Conservation (phyloP, 352 stramenopile genomes). For the Globisporangium polare region DNA sequence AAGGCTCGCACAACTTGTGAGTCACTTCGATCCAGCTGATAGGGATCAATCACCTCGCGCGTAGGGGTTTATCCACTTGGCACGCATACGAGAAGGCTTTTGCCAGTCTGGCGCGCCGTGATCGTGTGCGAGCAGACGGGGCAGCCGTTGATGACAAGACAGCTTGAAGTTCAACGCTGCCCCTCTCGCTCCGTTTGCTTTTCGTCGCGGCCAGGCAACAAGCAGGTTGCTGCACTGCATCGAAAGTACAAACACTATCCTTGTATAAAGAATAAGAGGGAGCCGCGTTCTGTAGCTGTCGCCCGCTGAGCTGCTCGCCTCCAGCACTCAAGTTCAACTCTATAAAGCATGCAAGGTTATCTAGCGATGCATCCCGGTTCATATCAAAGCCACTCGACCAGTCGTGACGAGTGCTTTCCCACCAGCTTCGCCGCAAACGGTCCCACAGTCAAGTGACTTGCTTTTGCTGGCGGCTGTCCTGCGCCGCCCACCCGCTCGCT, state of each 20-base stretch:
- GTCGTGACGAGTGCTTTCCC: neutral
- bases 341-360: too few relatives aligned
- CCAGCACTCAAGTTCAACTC: too few relatives aligned
- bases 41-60: too few relatives aligned
- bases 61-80: neutral
- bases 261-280: too few relatives aligned
- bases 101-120: neutral
- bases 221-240: too few relatives aligned
- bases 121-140: neutral
- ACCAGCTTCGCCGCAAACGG: neutral
- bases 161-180: conserved; percentile 2
- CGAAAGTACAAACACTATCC: too few relatives aligned
- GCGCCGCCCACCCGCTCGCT: neutral
- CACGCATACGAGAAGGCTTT: neutral
- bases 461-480: neutral
- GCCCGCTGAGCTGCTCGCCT: too few relatives aligned
- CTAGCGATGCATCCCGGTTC: neutral
- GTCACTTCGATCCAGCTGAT: too few relatives aligned
- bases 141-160: conserved; percentile 3
- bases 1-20: too few relatives aligned
- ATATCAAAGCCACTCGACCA: neutral
- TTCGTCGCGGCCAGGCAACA: neutral
- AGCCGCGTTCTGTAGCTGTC: too few relatives aligned
- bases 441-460: neutral
- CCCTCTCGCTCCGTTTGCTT: neutral